Conservation (phyloP, 306 rosid genomes). For the Fagus crenata region DNA sequence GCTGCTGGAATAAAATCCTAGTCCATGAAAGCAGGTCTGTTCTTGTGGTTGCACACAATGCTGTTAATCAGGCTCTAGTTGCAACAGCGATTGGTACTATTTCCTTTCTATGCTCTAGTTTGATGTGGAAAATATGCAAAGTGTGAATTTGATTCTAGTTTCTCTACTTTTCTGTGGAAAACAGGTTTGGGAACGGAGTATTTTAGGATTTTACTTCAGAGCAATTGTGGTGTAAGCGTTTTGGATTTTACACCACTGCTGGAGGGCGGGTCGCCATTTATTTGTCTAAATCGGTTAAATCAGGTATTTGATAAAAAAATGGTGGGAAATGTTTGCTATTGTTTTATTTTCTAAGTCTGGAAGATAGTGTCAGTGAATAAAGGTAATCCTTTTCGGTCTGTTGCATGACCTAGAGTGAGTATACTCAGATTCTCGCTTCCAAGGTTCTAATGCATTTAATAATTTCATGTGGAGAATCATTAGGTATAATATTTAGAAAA, state of each 20-base stretch:
- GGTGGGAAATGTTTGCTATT: background rate
- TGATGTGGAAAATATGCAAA: slow-evolving; percentile 11
- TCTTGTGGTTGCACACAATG: slow-evolving; percentile 97
- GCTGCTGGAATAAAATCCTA: slow-evolving; percentile 72
- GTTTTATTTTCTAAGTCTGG: background rate
- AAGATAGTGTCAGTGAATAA: background rate
- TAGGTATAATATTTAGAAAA: too few species aligned
- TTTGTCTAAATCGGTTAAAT: slow-evolving; percentile 87
- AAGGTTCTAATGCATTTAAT: too few species aligned
- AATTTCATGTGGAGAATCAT: too few species aligned
- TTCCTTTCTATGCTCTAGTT: slow-evolving; percentile 30
- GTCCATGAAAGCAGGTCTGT: slow-evolving; percentile 78
- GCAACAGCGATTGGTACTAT: slow-evolving; percentile 83
- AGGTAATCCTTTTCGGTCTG: background rate
- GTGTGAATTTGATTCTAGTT: slow-evolving; percentile 12
- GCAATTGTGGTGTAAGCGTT: slow-evolving; percentile 93
- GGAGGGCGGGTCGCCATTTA: slow-evolving; percentile 69
- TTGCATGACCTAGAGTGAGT: too few species aligned
- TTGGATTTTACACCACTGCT: slow-evolving; percentile 71
- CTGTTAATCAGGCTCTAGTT: slow-evolving; percentile 98
- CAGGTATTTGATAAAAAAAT: slow-evolving; percentile 52
- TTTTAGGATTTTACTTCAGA: slow-evolving; percentile 86
- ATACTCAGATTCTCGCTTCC: too few species aligned
- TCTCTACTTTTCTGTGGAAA: slow-evolving; percentile 14
- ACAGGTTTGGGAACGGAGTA: slow-evolving; percentile 78